These are phyloP conservation scores for Orbilia oligospora DNA, from an alignment of 2,329 filamentous ascomycete genomes.

Conservation along the genomic window DNA sequence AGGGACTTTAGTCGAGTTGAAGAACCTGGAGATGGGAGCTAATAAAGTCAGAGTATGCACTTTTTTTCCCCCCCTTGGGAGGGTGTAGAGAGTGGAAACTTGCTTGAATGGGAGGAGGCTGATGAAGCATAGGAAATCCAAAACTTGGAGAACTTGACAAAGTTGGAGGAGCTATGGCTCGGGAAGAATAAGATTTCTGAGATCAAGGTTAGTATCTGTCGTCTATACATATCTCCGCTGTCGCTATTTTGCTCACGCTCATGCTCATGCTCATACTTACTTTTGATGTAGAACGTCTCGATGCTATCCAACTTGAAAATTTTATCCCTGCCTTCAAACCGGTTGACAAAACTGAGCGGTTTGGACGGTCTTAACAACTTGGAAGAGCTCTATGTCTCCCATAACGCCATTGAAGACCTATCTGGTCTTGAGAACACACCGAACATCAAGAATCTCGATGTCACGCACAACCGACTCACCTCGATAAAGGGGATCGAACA, in stretches of 20 bases:
- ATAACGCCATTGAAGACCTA: constrained; percentile 87
- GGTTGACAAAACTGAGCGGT: constrained; percentile 82
- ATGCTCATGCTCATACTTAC: constrained; percentile 24
- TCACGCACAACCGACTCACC: constrained; percentile 87
- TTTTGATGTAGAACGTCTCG: constrained; percentile 73
- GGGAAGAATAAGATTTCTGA: constrained; percentile 97
- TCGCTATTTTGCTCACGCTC: too few species aligned
- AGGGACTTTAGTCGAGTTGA: constrained; percentile 79
- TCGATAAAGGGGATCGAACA: constrained; percentile 80
- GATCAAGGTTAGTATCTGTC: constrained; percentile 73
- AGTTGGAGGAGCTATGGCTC: constrained; percentile 90
- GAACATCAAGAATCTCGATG: constrained; percentile 83
- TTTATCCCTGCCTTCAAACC: constrained; percentile 94
- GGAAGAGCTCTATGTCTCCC: constrained; percentile 94
- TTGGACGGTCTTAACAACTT: constrained; percentile 81
- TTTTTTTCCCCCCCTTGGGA: too few species aligned
- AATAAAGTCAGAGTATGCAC: constrained; percentile 81
- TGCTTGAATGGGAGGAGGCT: not conserved
- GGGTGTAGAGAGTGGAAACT: not conserved
- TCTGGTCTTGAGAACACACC: constrained; percentile 78
- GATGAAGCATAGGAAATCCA: constrained; percentile 75
- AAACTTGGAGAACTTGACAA: constrained; percentile 82
- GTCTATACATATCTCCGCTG: constrained; percentile 5
- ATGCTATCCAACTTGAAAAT: constrained; percentile 84
- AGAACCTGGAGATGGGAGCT: constrained; percentile 89